Percentiles rank a stretch among this genome's conserved stretches.
Evolutionary conservation across 805 yeast genomes (phyloP).

Genomic region (Cyberlindnera samutprakarnensis): DNA sequence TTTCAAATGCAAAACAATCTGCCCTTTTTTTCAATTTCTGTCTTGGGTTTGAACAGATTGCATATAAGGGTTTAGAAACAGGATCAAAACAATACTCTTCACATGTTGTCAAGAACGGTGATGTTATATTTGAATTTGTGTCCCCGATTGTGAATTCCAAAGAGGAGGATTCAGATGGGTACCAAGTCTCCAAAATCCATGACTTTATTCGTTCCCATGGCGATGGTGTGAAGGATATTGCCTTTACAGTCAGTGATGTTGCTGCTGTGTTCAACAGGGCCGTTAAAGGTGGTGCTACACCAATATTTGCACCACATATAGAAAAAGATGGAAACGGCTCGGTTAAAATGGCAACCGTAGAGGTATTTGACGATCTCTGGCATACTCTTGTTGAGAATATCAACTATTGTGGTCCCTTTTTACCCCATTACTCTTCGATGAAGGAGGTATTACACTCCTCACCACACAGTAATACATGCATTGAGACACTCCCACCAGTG

Average conservation of each 20-base stretch:
- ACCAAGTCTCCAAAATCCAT: conserved; percentile 31
- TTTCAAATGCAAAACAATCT: conserved; percentile 62
- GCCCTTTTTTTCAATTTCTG: conserved; percentile 46
- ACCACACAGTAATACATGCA: conserved; percentile 1
- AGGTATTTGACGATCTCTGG: conserved; percentile 51
- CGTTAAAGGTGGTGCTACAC: conserved; percentile 42
- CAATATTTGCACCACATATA: conserved; percentile 23
- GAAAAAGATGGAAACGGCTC: conserved; percentile 41
- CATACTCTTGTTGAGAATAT: conserved; percentile 56
- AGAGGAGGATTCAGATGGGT: conserved; percentile 15
- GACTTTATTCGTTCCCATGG: conserved; percentile 52
- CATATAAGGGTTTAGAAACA: conserved; percentile 62
- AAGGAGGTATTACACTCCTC: conserved; percentile 2
- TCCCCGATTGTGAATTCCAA: conserved; percentile 26
- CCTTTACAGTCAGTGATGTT: conserved; percentile 53
- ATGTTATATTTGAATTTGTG: conserved; percentile 40
- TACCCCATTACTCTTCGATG: conserved; percentile 39
- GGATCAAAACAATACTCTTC: conserved; percentile 47
- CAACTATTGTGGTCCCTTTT: conserved; percentile 32
- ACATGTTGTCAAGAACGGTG: conserved; percentile 55
- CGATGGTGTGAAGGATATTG: conserved; percentile 74
- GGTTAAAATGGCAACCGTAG: conserved; percentile 44
- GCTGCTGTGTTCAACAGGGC: conserved; percentile 39
- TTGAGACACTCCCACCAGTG: conserved; percentile 27
- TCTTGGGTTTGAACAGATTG: conserved; percentile 59